phyloP scores from a whole-genome alignment of 2,329 filamentous ascomycete species.

The Fusarium sp. region DNA sequence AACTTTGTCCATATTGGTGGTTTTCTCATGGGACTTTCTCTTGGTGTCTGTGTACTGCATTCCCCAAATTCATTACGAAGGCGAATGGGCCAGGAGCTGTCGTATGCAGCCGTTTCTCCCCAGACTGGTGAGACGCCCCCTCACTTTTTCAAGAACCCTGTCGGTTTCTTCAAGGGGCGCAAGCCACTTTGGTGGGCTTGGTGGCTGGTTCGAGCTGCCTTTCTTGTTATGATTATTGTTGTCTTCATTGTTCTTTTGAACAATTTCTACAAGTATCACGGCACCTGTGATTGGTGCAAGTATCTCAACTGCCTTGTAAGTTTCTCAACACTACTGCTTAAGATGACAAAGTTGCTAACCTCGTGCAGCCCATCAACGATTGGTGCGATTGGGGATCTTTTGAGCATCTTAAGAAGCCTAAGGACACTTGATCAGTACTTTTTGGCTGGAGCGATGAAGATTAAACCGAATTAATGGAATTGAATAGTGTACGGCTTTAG shows the following conservation, averaged over 20 bases:
- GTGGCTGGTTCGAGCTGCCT: slow-evolving; percentile 88
- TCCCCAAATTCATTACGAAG: slow-evolving; percentile 85
- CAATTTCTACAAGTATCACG: slow-evolving; percentile 85
- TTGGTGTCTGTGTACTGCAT: slow-evolving; percentile 88
- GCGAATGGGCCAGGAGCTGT: slow-evolving; percentile 76
- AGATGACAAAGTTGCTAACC: slow-evolving; percentile 40
- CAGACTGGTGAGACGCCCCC: slow-evolving; percentile 62
- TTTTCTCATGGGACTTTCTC: slow-evolving; percentile 89
- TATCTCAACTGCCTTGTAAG: slow-evolving; percentile 92
- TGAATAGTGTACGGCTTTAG: slow-evolving; percentile 10
- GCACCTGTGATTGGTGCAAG: slow-evolving; percentile 91
- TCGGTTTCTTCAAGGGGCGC: slow-evolving; percentile 89
- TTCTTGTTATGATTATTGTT: slow-evolving; percentile 82
- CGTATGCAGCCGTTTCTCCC: slow-evolving; percentile 76
- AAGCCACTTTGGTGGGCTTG: slow-evolving; percentile 97
- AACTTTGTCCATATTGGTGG: slow-evolving; percentile 98
- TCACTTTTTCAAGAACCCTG: slow-evolving; percentile 70
- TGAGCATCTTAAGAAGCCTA: slow-evolving; percentile 30
- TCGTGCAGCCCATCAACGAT: slow-evolving; percentile 68
- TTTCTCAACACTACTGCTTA: slow-evolving; percentile 45
- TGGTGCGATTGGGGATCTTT: slow-evolving; percentile 71
- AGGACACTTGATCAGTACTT: neutral
- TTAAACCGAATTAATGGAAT: slow-evolving; percentile 1
- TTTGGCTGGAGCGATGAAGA: neutral
- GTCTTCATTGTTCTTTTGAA: slow-evolving; percentile 88